Evolutionary conservation across 1,284 basidiomycete genomes (phyloP), one percentile per base, ranked within the genome.

Genomic region (Microbotryum silenes-acaulis): DNA sequence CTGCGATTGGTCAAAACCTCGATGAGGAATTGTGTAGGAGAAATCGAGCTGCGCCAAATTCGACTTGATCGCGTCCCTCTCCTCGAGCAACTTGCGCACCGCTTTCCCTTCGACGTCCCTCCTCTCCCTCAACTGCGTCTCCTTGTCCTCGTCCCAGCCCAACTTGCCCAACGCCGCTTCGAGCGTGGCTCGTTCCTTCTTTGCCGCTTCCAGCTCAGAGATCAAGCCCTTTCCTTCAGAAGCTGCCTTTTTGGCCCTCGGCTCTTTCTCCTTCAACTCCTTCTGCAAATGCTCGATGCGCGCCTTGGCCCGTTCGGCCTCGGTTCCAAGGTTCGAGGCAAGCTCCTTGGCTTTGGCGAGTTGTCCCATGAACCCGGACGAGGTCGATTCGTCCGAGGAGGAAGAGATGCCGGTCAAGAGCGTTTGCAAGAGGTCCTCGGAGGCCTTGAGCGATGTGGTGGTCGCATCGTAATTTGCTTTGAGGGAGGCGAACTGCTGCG

Each of bases 331-430:
- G 51, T 89, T 85, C 0, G 90, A 84, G 1, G 88, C 79, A 10
- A 85, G 83, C 2, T 83, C 83, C 66, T 85, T 85, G 0, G 92
- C 90, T n/a, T 89, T 86, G 2, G 92, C 89, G 29, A 99, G 82
- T 74, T 97, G 92, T 31, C 93, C 96, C 83, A 97, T 87, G 76
- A 97, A 99, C 0, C 93, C 93, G 12, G 93, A 92, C 10, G 91
- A 87, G 31, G 75, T 74, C 5, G 84, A 82, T 47, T 78, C 78
- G 51, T 75, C 74, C 46, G 81, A 82, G 8, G 84, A 84, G 1
- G 82, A 81, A 0, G 88, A 87, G 21, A 98, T 83, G 53, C 96
- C 96, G 0, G 94, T 98, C 49, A 94, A 81, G 12, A 98, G 83
- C 0, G 90, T 92, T 75, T 97, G 94, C 0, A 98, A 81, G n/a